Percentiles rank a stretch among this genome's conserved stretches.
phyloP scores from a whole-genome alignment of 768 basidiomycete species.

The Heimioporus sp. region DNA sequence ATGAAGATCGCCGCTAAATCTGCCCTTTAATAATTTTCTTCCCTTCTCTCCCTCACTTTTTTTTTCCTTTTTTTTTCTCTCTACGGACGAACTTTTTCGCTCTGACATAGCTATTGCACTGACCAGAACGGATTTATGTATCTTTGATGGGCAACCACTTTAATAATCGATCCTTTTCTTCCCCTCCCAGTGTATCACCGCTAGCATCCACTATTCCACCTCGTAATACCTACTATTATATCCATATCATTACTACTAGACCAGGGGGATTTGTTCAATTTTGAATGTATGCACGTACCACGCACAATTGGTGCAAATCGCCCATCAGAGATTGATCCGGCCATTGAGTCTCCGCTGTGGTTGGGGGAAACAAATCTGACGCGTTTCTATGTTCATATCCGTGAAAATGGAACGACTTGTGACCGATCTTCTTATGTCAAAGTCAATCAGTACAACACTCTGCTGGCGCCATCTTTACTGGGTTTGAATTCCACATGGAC shows the following conservation, averaged over 20 bases:
- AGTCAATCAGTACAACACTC: slow-evolving; percentile 24
- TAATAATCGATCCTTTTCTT: slow-evolving; percentile 15
- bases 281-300: slow-evolving; percentile 8
- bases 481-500: slow-evolving; percentile 12
- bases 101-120: slow-evolving; percentile 13
- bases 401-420: background rate
- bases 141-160: slow-evolving; percentile 18
- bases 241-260: slow-evolving; percentile 15
- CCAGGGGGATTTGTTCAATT: slow-evolving; percentile 16
- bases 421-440: slow-evolving; percentile 15
- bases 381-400: slow-evolving; percentile 17
- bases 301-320: slow-evolving; percentile 6
- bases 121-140: slow-evolving; percentile 24
- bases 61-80: background rate
- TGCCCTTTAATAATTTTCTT: slow-evolving; percentile 26
- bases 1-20: slow-evolving; percentile 38
- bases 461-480: slow-evolving; percentile 11
- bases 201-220: slow-evolving; percentile 17
- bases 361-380: slow-evolving; percentile 17
- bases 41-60: background rate
- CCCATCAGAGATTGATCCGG: slow-evolving; percentile 18
- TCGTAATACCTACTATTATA: slow-evolving; percentile 24
- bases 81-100: slow-evolving; percentile 1
- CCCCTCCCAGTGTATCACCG: slow-evolving; percentile 16
- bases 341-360: slow-evolving; percentile 1